Conservation (phyloP, 352 stramenopile genomes). For the Pseudoperonospora humuli region DNA sequence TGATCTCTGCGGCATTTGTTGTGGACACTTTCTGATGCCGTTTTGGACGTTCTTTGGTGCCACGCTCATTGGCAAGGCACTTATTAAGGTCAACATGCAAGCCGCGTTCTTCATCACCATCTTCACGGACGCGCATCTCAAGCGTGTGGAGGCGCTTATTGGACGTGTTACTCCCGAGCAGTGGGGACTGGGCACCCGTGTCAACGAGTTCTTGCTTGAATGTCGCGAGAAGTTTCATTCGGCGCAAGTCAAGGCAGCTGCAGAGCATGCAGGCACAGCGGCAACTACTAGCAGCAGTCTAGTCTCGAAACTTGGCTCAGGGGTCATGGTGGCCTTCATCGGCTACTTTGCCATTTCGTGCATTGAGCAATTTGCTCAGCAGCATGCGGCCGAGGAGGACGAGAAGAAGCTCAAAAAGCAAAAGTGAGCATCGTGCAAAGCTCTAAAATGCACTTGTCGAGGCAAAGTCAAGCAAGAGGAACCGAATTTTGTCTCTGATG, state of each 20-base stretch:
- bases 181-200: slow-evolving; percentile 70
- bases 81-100: slow-evolving; percentile 90
- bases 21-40: slow-evolving; percentile 90
- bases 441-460: neutral
- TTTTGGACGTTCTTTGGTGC: slow-evolving; percentile 94
- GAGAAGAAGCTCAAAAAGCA: slow-evolving; percentile 81
- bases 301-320: slow-evolving; percentile 72
- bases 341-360: slow-evolving; percentile 86
- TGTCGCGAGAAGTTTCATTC: slow-evolving; percentile 85
- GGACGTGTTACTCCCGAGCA: slow-evolving; percentile 56
- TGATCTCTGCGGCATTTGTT: slow-evolving; percentile 92
- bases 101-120: slow-evolving; percentile 89
- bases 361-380: slow-evolving; percentile 87
- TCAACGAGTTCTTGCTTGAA: slow-evolving; percentile 82
- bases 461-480: neutral
- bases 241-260: slow-evolving; percentile 43
- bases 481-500: no score
- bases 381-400: slow-evolving; percentile 83
- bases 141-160: slow-evolving; percentile 81
- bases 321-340: slow-evolving; percentile 85
- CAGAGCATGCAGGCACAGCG: slow-evolving; percentile 42
- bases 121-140: slow-evolving; percentile 81
- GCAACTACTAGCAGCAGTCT: slow-evolving; percentile 43
- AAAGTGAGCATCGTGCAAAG: slow-evolving; percentile 27
- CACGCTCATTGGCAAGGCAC: slow-evolving; percentile 90